Percentiles rank a stretch among this genome's conserved stretches.
These are phyloP conservation scores for Fusarium sarcochroum DNA, from an alignment of 2,329 filamentous ascomycete species.

Conservation along the genomic window DNA sequence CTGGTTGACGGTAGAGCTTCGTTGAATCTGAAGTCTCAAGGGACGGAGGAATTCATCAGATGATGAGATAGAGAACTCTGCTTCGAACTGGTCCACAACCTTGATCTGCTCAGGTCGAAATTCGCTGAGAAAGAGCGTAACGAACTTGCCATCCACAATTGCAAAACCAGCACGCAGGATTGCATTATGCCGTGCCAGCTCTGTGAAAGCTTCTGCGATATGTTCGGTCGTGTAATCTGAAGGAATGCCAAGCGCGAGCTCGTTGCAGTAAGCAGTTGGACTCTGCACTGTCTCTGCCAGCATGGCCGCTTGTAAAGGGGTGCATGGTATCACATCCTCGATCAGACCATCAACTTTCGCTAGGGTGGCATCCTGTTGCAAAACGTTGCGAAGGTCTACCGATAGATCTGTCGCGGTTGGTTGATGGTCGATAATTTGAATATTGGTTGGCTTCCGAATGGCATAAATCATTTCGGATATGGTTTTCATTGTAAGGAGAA, in stretches of 20 bases:
- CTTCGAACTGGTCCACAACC: slow-evolving; percentile 54
- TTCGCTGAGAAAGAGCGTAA: slow-evolving; percentile 70
- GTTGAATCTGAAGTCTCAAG: slow-evolving; percentile 70
- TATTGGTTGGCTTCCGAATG: slow-evolving; percentile 13
- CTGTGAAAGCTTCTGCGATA: slow-evolving; percentile 64
- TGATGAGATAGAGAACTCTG: slow-evolving; percentile 57
- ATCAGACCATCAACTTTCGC: slow-evolving; percentile 46
- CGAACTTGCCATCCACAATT: slow-evolving; percentile 58
- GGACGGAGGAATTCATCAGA: slow-evolving; percentile 66
- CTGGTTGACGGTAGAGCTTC: slow-evolving; percentile 30
- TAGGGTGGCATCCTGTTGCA: slow-evolving; percentile 30
- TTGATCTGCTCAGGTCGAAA: slow-evolving; percentile 61
- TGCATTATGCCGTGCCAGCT: slow-evolving; percentile 69
- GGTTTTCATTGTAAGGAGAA: slow-evolving; percentile 71
- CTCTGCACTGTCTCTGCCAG: slow-evolving; percentile 78
- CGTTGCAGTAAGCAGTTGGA: slow-evolving; percentile 80
- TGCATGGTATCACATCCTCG: slow-evolving; percentile 72
- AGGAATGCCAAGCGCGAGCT: slow-evolving; percentile 75
- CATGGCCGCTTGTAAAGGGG: slow-evolving; percentile 84
- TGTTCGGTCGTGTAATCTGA: slow-evolving; percentile 51
- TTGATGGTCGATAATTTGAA: neutral
- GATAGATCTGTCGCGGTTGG: slow-evolving; percentile 28
- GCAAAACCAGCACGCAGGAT: slow-evolving; percentile 83
- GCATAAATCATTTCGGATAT: slow-evolving; percentile 51
- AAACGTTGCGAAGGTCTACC: slow-evolving; percentile 35